These are phyloP conservation scores for Pichia sp. DNA, from an alignment of 1,139 yeast species.

Conservation along the genomic window DNA sequence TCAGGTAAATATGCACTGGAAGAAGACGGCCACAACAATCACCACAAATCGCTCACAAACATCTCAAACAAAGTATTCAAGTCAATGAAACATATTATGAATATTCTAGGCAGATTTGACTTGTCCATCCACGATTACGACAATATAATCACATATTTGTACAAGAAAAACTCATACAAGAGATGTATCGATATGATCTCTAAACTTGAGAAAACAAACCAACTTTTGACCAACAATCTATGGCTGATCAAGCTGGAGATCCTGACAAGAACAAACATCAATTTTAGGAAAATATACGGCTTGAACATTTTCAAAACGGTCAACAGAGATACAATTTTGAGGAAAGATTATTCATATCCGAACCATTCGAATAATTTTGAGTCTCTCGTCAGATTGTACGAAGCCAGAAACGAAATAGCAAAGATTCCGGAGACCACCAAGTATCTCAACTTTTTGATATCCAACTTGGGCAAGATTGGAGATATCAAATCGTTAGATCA, in stretches of 20 bases:
- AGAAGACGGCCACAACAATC: neutral
- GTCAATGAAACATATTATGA: conserved; percentile 5
- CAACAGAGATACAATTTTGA: conserved; percentile 10
- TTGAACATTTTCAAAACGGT: conserved; percentile 11
- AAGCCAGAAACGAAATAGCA: conserved; percentile 1
- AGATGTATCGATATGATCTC: conserved; percentile 16
- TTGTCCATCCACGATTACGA: conserved; percentile 19
- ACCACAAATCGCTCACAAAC: neutral
- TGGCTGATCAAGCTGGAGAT: conserved; percentile 22
- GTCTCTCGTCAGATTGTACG: conserved; percentile 6
- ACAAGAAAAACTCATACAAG: conserved; percentile 9
- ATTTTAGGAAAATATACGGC: conserved; percentile 20
- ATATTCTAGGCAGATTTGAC: neutral
- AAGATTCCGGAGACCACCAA: conserved; percentile 8
- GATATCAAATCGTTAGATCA: conserved; percentile 17
- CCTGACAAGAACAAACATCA: conserved; percentile 16
- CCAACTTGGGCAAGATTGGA: conserved; percentile 10
- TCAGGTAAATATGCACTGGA: too few species aligned
- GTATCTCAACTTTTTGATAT: conserved; percentile 3
- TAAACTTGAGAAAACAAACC: conserved; percentile 12
- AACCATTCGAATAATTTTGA: conserved; percentile 8
- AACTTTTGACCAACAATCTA: conserved; percentile 16
- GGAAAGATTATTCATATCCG: conserved; percentile 14
- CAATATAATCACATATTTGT: conserved; percentile 16
- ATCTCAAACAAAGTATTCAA: conserved; percentile 1